Base-by-base conservation (phyloP, 768 basidiomycete species). In the Termitomyces sp. region DNA sequence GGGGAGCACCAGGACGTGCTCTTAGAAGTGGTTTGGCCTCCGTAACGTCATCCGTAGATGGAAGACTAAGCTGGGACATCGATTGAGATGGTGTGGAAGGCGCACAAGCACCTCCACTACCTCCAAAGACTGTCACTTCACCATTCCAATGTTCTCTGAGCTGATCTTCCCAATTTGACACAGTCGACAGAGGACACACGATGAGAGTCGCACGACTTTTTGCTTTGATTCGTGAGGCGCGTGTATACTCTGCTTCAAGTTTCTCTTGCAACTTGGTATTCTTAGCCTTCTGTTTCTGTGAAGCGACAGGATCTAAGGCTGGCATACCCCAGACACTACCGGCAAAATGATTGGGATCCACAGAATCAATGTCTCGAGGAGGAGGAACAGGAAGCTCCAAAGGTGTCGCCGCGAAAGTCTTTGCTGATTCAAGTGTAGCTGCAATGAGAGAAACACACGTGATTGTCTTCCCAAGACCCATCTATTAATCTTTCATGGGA, bases 111-210 rank as follows among this genome's bases (percentile, higher is more conserved):
- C 76, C 77, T 40, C 87, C 86, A 40, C 78, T 80, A 13, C 94
- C 94, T 20, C 95, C 94, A 54, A 88, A 78, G 43, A 97, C 88
- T 24, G 79, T 77, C 3, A 97, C 94, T 55, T 87, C 83, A 8
- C 94, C 94, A 61, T 82, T 83, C 94, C 94, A 98, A 70, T 99
- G 97, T 68, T 99, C 97, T 57, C 89, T 84, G 67, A 99, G 93
- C 71, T 99, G 97, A 56, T 96, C 93, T 74, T 99, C 97, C 97
- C 97, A 99, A 67, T 98, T 98, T 49, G 92, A 86, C 2, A 99
- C 94, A 5, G 97, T 99, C 11, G 93, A 94, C 38, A 99, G 79
- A 7, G 97, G 97, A 66, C 97, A 98, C 30, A 99, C 82, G 65
- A 99, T 92, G n/a, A 99, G 75, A 6, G 97, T 98, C 20, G 90